Base-by-base conservation (phyloP, 176 grass and related monocot genomes). In the Eragrostis nindensis region DNA sequence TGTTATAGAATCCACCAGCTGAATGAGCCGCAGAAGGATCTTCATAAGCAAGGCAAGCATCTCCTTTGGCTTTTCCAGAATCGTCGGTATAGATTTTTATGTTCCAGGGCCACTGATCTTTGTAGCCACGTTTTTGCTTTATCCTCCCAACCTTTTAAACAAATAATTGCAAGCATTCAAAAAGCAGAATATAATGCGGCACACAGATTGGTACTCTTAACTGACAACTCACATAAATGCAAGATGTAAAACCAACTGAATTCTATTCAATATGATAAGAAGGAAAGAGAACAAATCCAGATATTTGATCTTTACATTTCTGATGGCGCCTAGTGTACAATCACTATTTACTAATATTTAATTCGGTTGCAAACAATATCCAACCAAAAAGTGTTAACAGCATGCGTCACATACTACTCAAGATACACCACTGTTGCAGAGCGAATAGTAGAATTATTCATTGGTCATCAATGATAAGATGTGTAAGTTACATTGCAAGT, bases 91-190 rank as follows among this genome's bases (percentile, higher is more conserved):
- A 99, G 66, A 99, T 88, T 74, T 96, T 99, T 68, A 99, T 99
- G 92, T 99, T 99, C 89, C 91, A 99, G 52, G 97, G 97, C 97
- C 97, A 99, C 52, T 99, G 97, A 52, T 99, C 97, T 69, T 99
- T 99, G 74, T 89, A 99, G 10, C 97, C 97, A 82, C 97, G 93
- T 76, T 99, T 99, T 78, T 99, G 97, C 76, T 99, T 99, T 67
- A 99, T 99, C 82, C 77, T 93, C 60, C 97, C 97, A 85, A 99
- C 97, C 97, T 99, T 59, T 21, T 55, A 71, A 59, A 13, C 11
- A 83, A 62, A 83, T 19, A 27, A 19, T 66, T 32, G 7, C 32
- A 78, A 66, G 21, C 8, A 68, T 59, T 86, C 30, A 84, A 77
- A 74, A 53, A 29, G 22, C 17, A 73, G 26, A 88, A 46, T 9